Base-by-base conservation (phyloP, 306 rosid genomes). In the Rosa lucieae region DNA sequence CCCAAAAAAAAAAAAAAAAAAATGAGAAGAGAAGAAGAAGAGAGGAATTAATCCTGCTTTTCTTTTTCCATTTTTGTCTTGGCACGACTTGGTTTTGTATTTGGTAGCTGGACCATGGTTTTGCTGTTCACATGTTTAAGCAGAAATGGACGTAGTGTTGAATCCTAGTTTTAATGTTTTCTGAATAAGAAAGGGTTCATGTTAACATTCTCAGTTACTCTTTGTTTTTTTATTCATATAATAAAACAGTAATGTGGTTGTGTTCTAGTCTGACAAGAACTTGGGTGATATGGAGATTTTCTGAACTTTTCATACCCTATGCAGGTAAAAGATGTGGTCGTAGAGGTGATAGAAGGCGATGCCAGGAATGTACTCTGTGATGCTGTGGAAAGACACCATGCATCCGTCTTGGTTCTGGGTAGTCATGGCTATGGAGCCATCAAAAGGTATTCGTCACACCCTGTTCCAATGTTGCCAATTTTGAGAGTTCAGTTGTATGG, bases 361-460 rank as follows among this genome's bases (percentile, higher is more conserved):
- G 82, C 91, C 12, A 89, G 94, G 80, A 85, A 89, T 76, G 94
- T 89, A 81, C 91, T 93, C 8, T 93, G 97, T 44, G 91, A 93
- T 1, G 89, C 89, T 15, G 96, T 85, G 70, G 93, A 87, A 48
- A 90, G 59, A 66, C 92, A 88, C 84, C 90, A 85, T 23, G 97
- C 97, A 61, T 85, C 96, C 23, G n/a, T 88, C 43, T 79, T 93
- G 85, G 90, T 93, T 20, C 84, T 89, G 52, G 97, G 97, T 4
- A 88, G 96, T 71, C 97, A 93, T 84, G 92, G 96, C 67, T 91
- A 93, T 78, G 96, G 97, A 70, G 86, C 78, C 43, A 76, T 83
- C 15, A 83, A 83, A 65, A 83, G 83, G 84, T 81, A 32, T 17
- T 17, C 40, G 11, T 14, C 46, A 0, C 10, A 15, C 23, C 59